Percentiles rank a stretch among this genome's conserved stretches.
Evolutionary conservation across 2,329 filamentous ascomycete species (phyloP).

Genomic region (Paraphaeosphaeria minitans): DNA sequence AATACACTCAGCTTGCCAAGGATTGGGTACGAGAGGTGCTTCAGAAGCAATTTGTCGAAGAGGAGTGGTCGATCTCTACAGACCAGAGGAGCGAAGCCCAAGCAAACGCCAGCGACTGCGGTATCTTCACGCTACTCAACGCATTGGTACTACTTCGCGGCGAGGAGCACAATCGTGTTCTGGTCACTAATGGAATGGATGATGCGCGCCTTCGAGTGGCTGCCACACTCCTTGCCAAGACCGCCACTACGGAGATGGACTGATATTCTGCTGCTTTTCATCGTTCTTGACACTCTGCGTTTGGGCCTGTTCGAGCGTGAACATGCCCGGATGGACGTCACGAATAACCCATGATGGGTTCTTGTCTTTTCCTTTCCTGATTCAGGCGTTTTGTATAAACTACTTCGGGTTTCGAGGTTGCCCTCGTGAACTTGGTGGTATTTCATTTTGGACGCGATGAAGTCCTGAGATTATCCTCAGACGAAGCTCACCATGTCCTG

Average conservation of each 20-base stretch:
- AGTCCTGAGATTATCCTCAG: background rate
- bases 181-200: conserved; percentile 61
- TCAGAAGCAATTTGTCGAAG: conserved; percentile 57
- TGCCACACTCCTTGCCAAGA: conserved; percentile 66
- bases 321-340: background rate
- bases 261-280: conserved; percentile 12
- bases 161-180: conserved; percentile 47
- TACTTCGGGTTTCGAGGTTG: too few relatives aligned
- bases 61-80: conserved; percentile 65
- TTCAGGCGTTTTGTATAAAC: background rate
- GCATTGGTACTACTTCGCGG: conserved; percentile 62
- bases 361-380: background rate
- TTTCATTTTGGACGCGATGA: too few relatives aligned
- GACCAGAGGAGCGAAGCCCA: conserved; percentile 59
- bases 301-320: background rate
- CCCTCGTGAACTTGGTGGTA: background rate
- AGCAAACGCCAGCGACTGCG: conserved; percentile 73
- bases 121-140: conserved; percentile 78
- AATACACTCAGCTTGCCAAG: conserved; percentile 32
- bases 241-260: conserved; percentile 30
- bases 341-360: background rate
- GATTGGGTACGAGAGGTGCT: conserved; percentile 66
- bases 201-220: conserved; percentile 67
- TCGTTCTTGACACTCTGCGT: background rate
- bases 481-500: background rate